Conservation (phyloP, 768 basidiomycete species). For the Grammothele lineata region DNA sequence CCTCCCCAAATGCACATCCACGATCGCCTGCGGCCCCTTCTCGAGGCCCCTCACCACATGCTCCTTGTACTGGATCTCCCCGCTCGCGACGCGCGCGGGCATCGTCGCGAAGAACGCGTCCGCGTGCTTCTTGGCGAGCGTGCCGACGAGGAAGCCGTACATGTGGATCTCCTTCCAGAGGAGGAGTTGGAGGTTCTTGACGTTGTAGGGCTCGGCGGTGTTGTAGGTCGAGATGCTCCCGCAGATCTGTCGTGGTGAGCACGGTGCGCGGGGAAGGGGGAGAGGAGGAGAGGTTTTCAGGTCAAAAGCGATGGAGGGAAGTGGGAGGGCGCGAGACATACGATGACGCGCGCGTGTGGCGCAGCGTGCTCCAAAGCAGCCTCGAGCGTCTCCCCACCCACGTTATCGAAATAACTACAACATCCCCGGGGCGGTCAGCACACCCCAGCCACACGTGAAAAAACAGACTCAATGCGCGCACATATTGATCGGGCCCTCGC, state of each 20-base stretch:
- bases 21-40: constrained; percentile 28
- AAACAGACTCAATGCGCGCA: background rate
- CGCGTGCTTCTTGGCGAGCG: constrained; percentile 18
- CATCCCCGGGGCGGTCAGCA: background rate
- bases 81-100: constrained; percentile 22
- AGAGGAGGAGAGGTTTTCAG: background rate
- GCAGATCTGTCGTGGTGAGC: constrained; percentile 15
- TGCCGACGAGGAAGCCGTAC: constrained; percentile 25
- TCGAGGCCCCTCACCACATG: constrained; percentile 28
- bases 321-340: constrained; percentile 8
- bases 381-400: constrained; percentile 3
- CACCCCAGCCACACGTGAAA: background rate
- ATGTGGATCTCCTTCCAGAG: constrained; percentile 24
- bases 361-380: constrained; percentile 1
- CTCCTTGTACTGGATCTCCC: constrained; percentile 33
- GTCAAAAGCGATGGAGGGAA: no score
- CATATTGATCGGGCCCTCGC: constrained; percentile 55
- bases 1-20: constrained; percentile 28
- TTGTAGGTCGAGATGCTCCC: constrained; percentile 25
- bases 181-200: constrained; percentile 21
- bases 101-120: constrained; percentile 26
- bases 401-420: constrained; percentile 4
- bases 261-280: background rate
- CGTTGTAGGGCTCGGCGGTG: constrained; percentile 9
- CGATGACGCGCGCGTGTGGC: constrained; percentile 1